Conservation (phyloP, 352 stramenopile species). For the Globisporangium apiculatum region DNA sequence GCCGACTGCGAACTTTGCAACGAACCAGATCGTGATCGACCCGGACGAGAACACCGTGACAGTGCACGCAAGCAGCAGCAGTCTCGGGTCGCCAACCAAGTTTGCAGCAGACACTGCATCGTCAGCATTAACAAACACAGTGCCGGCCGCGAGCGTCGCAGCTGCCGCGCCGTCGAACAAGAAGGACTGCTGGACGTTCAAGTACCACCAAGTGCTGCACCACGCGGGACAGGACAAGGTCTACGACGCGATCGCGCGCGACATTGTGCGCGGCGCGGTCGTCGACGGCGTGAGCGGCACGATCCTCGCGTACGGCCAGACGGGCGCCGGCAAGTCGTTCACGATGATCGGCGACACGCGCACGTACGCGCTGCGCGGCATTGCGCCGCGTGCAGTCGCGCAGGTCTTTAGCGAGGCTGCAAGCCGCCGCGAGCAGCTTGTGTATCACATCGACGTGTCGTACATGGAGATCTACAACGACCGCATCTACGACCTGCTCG, state of each 20-base stretch:
- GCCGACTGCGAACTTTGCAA: constrained; percentile 69
- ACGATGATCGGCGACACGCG: constrained; percentile 90
- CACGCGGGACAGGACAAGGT: constrained; percentile 88
- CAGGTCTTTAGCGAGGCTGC: constrained; percentile 90
- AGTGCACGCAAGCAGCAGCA: constrained; percentile 25
- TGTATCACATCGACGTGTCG: constrained; percentile 82
- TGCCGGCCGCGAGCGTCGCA: constrained; percentile 8
- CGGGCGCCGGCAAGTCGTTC: constrained; percentile 86
- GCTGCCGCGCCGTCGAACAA: constrained; percentile 50
- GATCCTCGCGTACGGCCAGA: constrained; percentile 87
- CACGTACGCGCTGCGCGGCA: constrained; percentile 89
- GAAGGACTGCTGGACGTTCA: constrained; percentile 85
- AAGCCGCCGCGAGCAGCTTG: constrained; percentile 75
- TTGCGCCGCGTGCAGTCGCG: constrained; percentile 79
- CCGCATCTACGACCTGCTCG: constrained; percentile 89
- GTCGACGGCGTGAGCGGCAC: constrained; percentile 88
- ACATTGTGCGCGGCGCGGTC: constrained; percentile 85
- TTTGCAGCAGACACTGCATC: constrained; percentile 5
- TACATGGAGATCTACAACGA: constrained; percentile 98
- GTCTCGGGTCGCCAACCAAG: constrained; percentile 16
- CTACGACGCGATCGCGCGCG: constrained; percentile 84
- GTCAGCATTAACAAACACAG: background rate
- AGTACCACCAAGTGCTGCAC: constrained; percentile 91
- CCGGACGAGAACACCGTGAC: constrained; percentile 70
- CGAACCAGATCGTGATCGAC: constrained; percentile 73